These are phyloP conservation scores for Microdochium trichocladiopsis DNA, from an alignment of 2,329 filamentous ascomycete genomes.

Conservation along the genomic window DNA sequence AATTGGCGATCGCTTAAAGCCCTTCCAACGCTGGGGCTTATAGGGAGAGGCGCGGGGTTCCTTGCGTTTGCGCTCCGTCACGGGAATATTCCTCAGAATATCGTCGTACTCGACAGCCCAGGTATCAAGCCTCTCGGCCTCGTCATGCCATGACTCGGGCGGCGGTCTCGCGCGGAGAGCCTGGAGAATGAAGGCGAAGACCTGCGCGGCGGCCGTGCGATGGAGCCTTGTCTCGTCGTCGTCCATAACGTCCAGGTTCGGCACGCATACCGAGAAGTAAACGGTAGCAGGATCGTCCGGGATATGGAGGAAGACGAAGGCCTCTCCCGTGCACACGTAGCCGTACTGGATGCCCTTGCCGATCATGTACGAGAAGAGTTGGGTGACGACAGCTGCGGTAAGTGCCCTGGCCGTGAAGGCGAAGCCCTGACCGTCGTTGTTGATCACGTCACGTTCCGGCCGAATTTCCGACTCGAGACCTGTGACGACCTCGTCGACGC, in stretches of 20 bases:
- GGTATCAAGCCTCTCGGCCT: slow-evolving; percentile 16
- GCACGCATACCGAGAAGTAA: slow-evolving; percentile 23
- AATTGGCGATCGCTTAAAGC: slow-evolving; percentile 17
- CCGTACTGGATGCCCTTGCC: slow-evolving; percentile 24
- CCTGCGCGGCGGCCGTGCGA: too few relatives aligned
- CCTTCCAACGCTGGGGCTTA: too few relatives aligned
- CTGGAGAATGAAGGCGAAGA: too few relatives aligned
- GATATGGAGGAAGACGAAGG: slow-evolving; percentile 26
- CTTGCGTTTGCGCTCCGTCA: too few relatives aligned
- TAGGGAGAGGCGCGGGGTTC: too few relatives aligned
- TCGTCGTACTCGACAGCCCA: too few relatives aligned
- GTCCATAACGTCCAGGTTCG: too few relatives aligned
- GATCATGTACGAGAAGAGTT: slow-evolving; percentile 32
- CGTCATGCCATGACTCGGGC: slow-evolving; percentile 20
- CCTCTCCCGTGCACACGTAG: slow-evolving; percentile 25
- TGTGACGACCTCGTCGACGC: slow-evolving; percentile 18
- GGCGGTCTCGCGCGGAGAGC: slow-evolving; percentile 24
- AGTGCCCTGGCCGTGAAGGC: slow-evolving; percentile 20
- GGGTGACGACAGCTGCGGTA: slow-evolving; percentile 25
- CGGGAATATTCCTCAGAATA: too few relatives aligned
- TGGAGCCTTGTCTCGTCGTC: too few relatives aligned
- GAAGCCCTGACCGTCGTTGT: slow-evolving; percentile 20
- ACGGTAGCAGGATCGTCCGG: slow-evolving; percentile 21
- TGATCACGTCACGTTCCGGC: slow-evolving; percentile 22
- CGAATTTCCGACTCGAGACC: slow-evolving; percentile 26